Conservation (phyloP, 257 asterid genomes). For the Nicotiana undulata region DNA sequence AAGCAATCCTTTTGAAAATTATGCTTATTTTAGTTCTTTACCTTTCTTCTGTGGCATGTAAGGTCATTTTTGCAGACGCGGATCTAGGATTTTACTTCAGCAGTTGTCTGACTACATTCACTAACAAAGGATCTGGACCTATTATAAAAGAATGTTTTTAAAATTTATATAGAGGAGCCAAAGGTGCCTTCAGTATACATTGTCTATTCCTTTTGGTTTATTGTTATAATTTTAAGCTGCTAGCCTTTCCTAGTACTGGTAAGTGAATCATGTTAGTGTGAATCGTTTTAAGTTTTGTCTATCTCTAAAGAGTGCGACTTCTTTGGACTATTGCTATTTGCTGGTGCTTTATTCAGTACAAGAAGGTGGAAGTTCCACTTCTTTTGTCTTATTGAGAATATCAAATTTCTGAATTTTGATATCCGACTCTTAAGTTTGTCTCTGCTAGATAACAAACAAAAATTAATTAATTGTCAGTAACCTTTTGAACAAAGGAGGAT, state of each 20-base stretch:
- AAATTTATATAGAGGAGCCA: background rate
- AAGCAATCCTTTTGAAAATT: background rate
- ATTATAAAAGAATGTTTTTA: no score
- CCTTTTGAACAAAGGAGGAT: background rate
- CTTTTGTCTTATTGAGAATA: background rate
- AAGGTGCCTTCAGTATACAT: background rate
- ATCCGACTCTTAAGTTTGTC: background rate
- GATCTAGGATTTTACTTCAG: background rate
- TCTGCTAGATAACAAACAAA: background rate
- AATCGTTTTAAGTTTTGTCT: background rate
- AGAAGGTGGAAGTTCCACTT: background rate
- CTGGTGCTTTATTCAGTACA: background rate
- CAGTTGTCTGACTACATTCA: background rate
- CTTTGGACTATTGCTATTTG: background rate
- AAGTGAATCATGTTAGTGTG: background rate
- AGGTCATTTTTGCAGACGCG: background rate
- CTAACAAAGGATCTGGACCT: background rate
- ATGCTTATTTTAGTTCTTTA: background rate
- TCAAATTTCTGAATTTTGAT: no score
- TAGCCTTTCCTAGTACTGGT: background rate
- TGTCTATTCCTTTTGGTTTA: background rate
- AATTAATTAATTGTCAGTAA: no score
- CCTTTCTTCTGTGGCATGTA: background rate
- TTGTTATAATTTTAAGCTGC: background rate
- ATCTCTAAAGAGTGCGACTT: background rate